A percentile compares a stretch with the other conserved stretches of the same genome.
Evolutionary conservation across 129 eudicot genomes (phyloP).

Genomic region (Silybum marianum): DNA sequence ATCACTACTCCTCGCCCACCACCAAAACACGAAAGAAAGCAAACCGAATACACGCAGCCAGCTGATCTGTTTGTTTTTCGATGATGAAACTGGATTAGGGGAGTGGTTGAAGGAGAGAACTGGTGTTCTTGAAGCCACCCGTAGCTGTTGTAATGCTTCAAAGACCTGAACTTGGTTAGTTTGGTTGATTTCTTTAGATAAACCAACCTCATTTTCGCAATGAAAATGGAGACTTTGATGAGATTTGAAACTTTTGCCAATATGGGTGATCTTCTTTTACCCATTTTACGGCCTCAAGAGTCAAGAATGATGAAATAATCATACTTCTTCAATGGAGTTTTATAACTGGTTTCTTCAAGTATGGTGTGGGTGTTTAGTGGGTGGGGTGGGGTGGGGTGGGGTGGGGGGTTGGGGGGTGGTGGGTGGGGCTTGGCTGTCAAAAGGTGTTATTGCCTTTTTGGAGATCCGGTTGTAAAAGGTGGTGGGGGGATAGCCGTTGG

Average conservation of each 20-base stretch:
- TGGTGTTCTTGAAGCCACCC: constrained; percentile 61
- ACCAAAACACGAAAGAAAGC: constrained; percentile 49
- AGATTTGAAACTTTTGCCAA: constrained; percentile 57
- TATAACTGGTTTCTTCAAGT: constrained; percentile 11
- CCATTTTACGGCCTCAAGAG: constrained; percentile 38
- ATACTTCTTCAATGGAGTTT: constrained; percentile 3
- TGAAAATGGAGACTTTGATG: constrained; percentile 44
- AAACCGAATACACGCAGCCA: constrained; percentile 31
- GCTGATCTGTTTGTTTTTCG: constrained; percentile 18
- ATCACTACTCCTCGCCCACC: background rate
- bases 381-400: background rate
- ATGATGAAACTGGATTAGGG: constrained; percentile 37
- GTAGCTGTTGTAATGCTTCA: constrained; percentile 51
- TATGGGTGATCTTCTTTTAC: constrained; percentile 48
- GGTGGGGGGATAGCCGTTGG: constrained; percentile 37
- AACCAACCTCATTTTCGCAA: constrained; percentile 50
- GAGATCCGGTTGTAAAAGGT: constrained; percentile 27
- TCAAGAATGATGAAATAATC: background rate
- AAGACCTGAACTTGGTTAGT: constrained; percentile 35
- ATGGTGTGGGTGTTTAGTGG: background rate
- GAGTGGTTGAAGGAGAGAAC: constrained; percentile 67
- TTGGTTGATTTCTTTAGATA: constrained; percentile 46
- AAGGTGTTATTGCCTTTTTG: constrained; percentile 33
- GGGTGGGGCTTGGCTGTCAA: constrained; percentile 29
- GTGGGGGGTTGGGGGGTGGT: background rate